Base-by-base conservation (phyloP, 805 yeast genomes). In the Schwanniomyces vanrijiae region DNA sequence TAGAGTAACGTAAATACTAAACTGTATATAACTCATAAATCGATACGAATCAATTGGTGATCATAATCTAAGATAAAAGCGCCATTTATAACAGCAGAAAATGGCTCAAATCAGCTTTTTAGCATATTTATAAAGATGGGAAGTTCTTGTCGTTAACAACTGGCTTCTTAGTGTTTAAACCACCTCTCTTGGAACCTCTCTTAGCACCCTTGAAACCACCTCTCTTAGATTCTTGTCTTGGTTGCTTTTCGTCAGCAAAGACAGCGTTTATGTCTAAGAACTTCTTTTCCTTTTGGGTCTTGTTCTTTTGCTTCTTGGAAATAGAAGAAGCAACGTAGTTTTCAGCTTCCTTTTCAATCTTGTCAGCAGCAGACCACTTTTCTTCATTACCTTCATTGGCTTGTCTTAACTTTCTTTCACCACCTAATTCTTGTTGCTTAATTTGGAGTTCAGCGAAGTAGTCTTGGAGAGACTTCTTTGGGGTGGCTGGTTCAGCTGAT, bases 271-370 rank as follows among this genome's bases (percentile, higher is more conserved):
- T 76, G 56, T 88, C 92, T 65, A 90, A 77, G 66, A 77, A 73
- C 64, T 75, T 79, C 86, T 90, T 90, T 71, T 86, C 86, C 83
- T 91, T 91, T 69, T 76, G 79, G 55, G 84, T 78, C 82, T 90
- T 90, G 65, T 77, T 64, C 75, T 82, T 86, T 62, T 73, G 61
- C 69, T 80, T 80, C 84, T 90, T 90, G 66, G 75, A 68, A 66
- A 76, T 75, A 61, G 90, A 69, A 48, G 88, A 76, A 49, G 77
- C 76, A 54, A 81, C 72, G 67, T 76, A 83, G 43, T 70, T 76
- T 68, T 81, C 88, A 64, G 75, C 76, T 64, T 78, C 81, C 77
- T 84, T 86, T 65, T 77, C 82, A 60, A 88, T 71, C 63, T 79
- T 73, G 71, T 83, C 86, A 59, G 73, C 76, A 43, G 70, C 54